Evolutionary conservation across 352 stramenopile genomes (phyloP), one percentile per base, ranked within the genome.

Genomic region (Paralagenidium karlingii): DNA sequence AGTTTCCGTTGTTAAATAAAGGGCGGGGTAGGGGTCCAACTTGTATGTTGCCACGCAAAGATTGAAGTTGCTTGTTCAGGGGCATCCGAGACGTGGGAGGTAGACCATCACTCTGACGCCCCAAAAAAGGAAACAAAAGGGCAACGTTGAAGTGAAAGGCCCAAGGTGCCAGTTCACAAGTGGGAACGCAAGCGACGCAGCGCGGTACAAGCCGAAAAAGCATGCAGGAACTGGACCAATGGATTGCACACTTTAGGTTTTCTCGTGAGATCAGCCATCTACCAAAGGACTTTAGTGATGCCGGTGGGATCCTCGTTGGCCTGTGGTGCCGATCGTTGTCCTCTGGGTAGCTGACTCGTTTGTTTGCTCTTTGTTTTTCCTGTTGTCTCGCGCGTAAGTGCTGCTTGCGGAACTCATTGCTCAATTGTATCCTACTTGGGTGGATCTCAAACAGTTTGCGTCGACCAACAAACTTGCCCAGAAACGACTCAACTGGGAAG

Each of bases 401-500:
- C 40, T 78, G 15, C 33, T 78, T 24, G 64, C 64, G 8, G 61
- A 78, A 39, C 45, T 74, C 41, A 43, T 78, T 8, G 55, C 61
- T 12, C 64, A 78, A 37, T 32, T 67, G 27, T 46, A 62, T n/a
- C 64, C 64, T 7, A 43, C 58, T 1, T 71, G 56, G 53, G 56
- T 71, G 12, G 52, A 74, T 18, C 47, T 63, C 13, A 58, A 78
- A 27, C 74, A 74, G 43, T 74, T 74, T 27, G 50, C 59, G 1
- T 52, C 53, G 5, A 51, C 64, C 1, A 40, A 59, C 38, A 49
- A 53, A 5, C 52, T 71, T 30, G 52, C 71, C 44, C 64, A 74
- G 33, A 78, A 78, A 31, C 31, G 67, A 21, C 47, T 45, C 32
- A 78, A 78, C 53, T 78, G 64, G 64, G 64, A 78, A 29, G 57